These are phyloP conservation scores for Globisporangium cederbergense DNA, from an alignment of 352 stramenopile species.

Conservation along the genomic window DNA sequence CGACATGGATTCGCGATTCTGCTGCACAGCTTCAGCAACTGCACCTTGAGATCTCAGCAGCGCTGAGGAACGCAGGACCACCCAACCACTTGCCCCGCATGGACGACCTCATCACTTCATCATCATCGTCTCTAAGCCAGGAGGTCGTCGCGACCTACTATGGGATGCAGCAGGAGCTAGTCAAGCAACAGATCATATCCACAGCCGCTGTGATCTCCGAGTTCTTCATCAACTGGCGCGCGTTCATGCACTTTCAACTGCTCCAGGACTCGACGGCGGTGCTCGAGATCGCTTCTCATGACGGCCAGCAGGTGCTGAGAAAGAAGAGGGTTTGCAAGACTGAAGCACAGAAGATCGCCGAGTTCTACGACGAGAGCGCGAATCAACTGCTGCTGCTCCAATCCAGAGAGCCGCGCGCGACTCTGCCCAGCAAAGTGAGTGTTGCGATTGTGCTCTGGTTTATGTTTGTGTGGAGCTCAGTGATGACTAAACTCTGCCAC, in stretches of 20 bases:
- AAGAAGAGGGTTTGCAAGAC: slow-evolving; percentile 11
- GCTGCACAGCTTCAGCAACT: slow-evolving; percentile 21
- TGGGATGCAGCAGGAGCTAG: slow-evolving; percentile 7
- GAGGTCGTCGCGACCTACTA: slow-evolving; percentile 5
- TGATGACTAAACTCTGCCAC: not conserved
- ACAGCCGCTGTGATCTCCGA: slow-evolving; percentile 21
- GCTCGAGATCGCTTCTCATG: slow-evolving; percentile 18
- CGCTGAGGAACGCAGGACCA: slow-evolving; percentile 27
- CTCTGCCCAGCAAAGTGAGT: not conserved
- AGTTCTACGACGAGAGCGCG: slow-evolving; percentile 3
- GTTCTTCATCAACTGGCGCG: slow-evolving; percentile 46
- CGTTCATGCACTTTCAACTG: slow-evolving; percentile 50
- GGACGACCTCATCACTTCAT: not conserved
- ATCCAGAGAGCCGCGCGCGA: not conserved
- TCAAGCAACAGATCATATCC: not conserved
- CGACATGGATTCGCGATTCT: not conserved
- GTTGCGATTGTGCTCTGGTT: not conserved
- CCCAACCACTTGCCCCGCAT: slow-evolving; percentile 20
- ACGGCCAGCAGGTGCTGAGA: slow-evolving; percentile 13
- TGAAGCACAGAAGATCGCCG: slow-evolving; percentile 12
- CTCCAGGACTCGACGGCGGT: slow-evolving; percentile 39
- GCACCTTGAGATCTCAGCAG: slow-evolving; percentile 17
- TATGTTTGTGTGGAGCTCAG: not conserved
- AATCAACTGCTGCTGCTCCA: not conserved
- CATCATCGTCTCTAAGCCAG: not conserved